A percentile compares a stretch with the other conserved stretches of the same genome.
Conservation (phyloP, 805 yeast genomes). For the Cyberlindnera suaveolens region DNA sequence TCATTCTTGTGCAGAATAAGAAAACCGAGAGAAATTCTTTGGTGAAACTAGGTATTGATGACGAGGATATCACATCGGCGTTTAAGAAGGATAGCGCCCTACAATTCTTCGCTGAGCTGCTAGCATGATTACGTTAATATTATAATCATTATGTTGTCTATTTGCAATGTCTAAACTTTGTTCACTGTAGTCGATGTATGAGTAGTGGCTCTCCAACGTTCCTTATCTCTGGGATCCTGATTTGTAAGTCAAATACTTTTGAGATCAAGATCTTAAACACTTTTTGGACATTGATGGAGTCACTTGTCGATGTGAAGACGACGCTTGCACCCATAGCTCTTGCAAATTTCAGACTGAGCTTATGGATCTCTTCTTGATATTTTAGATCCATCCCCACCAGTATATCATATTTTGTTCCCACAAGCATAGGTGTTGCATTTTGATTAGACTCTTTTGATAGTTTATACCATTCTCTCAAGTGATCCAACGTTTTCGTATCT, state of each 20-base stretch:
- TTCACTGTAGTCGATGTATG: conserved; percentile 12
- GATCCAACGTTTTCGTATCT: conserved; percentile 74
- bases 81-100: conserved; percentile 50
- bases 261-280: conserved; percentile 87
- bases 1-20: conserved; percentile 56
- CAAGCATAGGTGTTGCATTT: conserved; percentile 83
- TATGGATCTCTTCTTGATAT: conserved; percentile 80
- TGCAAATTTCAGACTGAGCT: conserved; percentile 79
- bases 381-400: conserved; percentile 72
- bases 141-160: no score
- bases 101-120: conserved; percentile 11
- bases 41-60: conserved; percentile 61
- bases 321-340: conserved; percentile 81
- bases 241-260: conserved; percentile 80
- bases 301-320: conserved; percentile 85
- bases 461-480: conserved; percentile 92
- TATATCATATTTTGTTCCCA: conserved; percentile 90
- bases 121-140: not conserved
- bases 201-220: conserved; percentile 90
- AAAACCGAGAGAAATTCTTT: conserved; percentile 62
- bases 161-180: not conserved
- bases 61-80: conserved; percentile 59
- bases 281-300: conserved; percentile 88
- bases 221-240: conserved; percentile 70
- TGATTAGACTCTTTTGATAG: conserved; percentile 86